phyloP scores from a whole-genome alignment of 2,329 filamentous ascomycete species.

The Plectosphaerella sp. region DNA sequence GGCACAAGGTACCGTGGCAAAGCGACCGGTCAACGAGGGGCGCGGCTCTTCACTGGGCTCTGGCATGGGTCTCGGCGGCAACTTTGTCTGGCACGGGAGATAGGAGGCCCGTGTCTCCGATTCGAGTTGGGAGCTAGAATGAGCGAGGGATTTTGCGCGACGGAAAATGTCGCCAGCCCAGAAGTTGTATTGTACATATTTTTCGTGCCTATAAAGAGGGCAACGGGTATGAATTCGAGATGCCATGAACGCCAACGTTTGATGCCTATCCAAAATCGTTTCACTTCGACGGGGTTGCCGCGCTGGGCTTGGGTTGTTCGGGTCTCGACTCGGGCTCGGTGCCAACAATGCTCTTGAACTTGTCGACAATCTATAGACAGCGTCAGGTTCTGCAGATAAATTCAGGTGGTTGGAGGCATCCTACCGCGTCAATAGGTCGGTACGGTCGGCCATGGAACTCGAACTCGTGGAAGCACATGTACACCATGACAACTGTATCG shows the following conservation, averaged over 20 bases:
- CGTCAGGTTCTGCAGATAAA: background rate
- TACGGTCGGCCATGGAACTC: constrained; percentile 39
- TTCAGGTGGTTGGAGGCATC: background rate
- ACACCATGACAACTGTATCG: background rate
- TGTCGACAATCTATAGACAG: constrained; percentile 25
- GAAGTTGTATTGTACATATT: background rate
- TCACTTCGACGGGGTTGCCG: constrained; percentile 4
- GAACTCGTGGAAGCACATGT: constrained; percentile 36
- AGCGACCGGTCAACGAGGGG: constrained; percentile 72
- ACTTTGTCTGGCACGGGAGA: constrained; percentile 50
- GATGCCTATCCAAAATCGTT: constrained; percentile 13
- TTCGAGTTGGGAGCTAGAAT: background rate
- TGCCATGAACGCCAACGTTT: constrained; percentile 6
- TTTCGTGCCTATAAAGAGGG: background rate
- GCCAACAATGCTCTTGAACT: constrained; percentile 33
- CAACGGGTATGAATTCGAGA: background rate
- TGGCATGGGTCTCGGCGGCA: constrained; percentile 52
- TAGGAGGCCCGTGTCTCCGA: constrained; percentile 14
- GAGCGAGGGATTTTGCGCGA: background rate
- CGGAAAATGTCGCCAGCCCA: background rate
- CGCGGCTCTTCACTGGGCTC: constrained; percentile 39
- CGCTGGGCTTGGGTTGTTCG: constrained; percentile 7
- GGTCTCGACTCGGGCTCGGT: constrained; percentile 33
- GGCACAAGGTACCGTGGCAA: constrained; percentile 71
- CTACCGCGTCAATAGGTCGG: constrained; percentile 36